phyloP scores from a whole-genome alignment of 2,329 filamentous ascomycete genomes.

The Macrophomina tecta region DNA sequence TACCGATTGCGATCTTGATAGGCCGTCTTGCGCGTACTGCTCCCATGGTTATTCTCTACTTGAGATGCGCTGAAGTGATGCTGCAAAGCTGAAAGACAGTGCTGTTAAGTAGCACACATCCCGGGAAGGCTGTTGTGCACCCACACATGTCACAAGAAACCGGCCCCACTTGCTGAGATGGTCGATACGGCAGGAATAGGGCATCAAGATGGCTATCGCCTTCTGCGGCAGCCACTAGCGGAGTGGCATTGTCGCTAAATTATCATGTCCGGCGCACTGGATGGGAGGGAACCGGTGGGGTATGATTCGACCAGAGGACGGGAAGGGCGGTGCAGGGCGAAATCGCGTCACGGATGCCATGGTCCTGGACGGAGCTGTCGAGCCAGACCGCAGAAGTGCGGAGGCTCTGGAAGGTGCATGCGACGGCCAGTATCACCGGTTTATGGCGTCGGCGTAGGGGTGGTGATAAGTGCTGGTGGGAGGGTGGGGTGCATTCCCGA shows the following conservation, averaged over 20 bases:
- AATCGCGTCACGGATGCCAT: background rate
- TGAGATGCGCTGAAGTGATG: background rate
- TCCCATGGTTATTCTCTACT: background rate
- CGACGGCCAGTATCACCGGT: background rate
- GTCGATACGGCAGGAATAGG: background rate
- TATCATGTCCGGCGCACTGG: background rate
- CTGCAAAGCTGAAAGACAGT: background rate
- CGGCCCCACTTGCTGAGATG: background rate
- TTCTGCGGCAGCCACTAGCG: background rate
- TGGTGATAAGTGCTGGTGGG: slow-evolving; percentile 1
- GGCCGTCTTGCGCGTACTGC: background rate
- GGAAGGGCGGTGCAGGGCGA: slow-evolving; percentile 4
- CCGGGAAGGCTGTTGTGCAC: background rate
- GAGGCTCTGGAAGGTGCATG: slow-evolving; percentile 11
- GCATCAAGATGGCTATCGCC: background rate
- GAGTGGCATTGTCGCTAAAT: background rate
- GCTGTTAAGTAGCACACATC: background rate
- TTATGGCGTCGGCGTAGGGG: background rate
- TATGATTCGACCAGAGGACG: background rate
- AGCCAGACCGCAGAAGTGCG: background rate
- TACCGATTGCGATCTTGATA: slow-evolving; percentile 23
- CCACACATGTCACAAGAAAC: background rate
- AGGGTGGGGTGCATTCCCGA: background rate
- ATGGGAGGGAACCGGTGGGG: background rate
- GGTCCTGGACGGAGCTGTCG: background rate